phyloP scores from a whole-genome alignment of 148 eudicot genomes.

The Vaccinium myrtillus region DNA sequence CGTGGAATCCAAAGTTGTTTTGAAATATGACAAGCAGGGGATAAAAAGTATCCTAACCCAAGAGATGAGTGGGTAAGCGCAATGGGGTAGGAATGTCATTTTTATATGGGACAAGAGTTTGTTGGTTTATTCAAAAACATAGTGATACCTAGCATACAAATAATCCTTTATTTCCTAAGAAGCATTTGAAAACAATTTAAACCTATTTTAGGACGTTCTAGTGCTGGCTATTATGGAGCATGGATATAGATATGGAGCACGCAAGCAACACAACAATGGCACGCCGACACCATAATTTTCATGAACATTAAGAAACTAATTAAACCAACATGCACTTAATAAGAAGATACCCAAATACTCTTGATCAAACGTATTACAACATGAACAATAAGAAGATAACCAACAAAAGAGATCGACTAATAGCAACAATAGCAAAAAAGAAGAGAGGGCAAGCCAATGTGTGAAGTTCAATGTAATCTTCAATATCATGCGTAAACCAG shows the following conservation, averaged over 20 bases:
- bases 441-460: neutral
- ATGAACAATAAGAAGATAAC: neutral
- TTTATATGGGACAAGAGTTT: neutral
- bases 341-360: neutral
- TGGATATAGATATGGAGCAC: neutral
- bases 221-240: neutral
- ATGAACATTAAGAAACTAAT: neutral
- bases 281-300: neutral
- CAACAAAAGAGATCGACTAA: neutral
- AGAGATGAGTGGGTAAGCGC: neutral
- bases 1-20: conserved; percentile 2
- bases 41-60: neutral
- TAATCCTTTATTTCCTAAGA: neutral
- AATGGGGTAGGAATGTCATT: neutral
- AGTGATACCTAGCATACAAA: neutral
- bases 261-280: neutral
- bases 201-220: neutral
- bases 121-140: neutral
- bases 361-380: neutral
- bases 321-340: neutral
- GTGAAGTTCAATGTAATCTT: conserved; percentile 31
- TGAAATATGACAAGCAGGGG: neutral
- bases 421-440: neutral
- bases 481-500: conserved; percentile 38
- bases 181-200: neutral